These are phyloP conservation scores for Rhododendron mucronatum DNA, from an alignment of 148 eudicot species.

Conservation along the genomic window DNA sequence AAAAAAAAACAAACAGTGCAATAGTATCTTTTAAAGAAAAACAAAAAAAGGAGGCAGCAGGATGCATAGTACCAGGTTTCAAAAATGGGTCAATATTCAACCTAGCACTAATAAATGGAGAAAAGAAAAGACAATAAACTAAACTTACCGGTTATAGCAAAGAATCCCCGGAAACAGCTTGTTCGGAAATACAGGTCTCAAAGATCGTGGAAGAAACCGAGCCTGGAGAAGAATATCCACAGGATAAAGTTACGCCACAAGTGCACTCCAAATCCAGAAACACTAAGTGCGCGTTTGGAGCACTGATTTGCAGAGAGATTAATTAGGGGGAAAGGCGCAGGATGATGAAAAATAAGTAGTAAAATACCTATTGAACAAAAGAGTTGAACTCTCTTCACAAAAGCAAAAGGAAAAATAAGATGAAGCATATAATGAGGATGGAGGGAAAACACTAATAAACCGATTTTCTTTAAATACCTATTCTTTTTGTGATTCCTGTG, in stretches of 20 bases:
- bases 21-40: too few relatives aligned
- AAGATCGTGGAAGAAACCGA: not conserved
- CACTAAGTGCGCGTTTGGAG: not conserved
- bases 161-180: not conserved
- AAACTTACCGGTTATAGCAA: not conserved
- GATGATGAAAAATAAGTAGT: not conserved
- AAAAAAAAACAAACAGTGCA: too few relatives aligned
- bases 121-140: not conserved
- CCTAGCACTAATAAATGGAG: not conserved
- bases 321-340: not conserved
- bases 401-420: too few relatives aligned
- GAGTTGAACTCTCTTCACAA: not conserved
- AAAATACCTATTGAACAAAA: not conserved
- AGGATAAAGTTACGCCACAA: not conserved
- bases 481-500: not conserved
- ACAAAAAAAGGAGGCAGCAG: too few relatives aligned
- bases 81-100: not conserved
- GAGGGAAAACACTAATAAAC: not conserved
- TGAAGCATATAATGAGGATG: not conserved
- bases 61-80: too few relatives aligned
- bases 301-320: not conserved
- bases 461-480: not conserved
- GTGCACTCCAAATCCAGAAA: not conserved
- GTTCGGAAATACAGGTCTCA: not conserved
- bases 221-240: not conserved